These are phyloP conservation scores for Leccinellum albellum DNA, from an alignment of 768 basidiomycete genomes.

Conservation along the genomic window DNA sequence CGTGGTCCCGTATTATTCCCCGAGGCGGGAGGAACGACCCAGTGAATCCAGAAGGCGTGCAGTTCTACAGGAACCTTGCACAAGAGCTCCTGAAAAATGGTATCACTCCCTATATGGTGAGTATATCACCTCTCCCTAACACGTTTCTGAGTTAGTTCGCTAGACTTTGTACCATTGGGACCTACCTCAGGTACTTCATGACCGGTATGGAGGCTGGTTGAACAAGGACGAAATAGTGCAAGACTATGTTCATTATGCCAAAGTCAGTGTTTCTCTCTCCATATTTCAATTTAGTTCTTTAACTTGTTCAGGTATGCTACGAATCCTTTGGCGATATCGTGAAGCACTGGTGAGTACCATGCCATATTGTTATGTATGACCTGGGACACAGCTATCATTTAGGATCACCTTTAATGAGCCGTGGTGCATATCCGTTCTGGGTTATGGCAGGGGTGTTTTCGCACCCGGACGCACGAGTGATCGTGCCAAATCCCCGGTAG, in stretches of 20 bases:
- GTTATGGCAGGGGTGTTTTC: conserved; percentile 69
- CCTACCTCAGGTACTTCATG: not conserved
- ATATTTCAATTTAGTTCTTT: not conserved
- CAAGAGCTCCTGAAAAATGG: conserved; percentile 61
- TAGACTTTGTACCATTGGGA: not conserved
- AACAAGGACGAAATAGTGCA: conserved; percentile 29
- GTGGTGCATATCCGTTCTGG: conserved; percentile 67
- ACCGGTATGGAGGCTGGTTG: not conserved
- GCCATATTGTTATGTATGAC: not conserved
- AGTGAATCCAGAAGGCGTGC: conserved; percentile 65
- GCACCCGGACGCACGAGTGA: conserved; percentile 72
- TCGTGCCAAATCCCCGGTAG: conserved; percentile 56
- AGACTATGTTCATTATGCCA: conserved; percentile 65
- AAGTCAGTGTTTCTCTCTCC: conserved; percentile 24
- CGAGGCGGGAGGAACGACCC: conserved; percentile 70
- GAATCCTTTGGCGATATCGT: conserved; percentile 75
- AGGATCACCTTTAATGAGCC: conserved; percentile 83
- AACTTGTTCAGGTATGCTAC: conserved; percentile 57
- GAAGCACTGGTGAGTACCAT: conserved; percentile 56
- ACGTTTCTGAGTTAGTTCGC: not conserved
- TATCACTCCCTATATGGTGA: conserved; percentile 68
- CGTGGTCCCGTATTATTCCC: conserved; percentile 78
- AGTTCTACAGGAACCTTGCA: conserved; percentile 70
- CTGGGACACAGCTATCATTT: conserved; percentile 15
- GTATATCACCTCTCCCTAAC: not conserved